Evolutionary conservation across 768 basidiomycete species (phyloP).

Genomic region (Trametes meyenii): DNA sequence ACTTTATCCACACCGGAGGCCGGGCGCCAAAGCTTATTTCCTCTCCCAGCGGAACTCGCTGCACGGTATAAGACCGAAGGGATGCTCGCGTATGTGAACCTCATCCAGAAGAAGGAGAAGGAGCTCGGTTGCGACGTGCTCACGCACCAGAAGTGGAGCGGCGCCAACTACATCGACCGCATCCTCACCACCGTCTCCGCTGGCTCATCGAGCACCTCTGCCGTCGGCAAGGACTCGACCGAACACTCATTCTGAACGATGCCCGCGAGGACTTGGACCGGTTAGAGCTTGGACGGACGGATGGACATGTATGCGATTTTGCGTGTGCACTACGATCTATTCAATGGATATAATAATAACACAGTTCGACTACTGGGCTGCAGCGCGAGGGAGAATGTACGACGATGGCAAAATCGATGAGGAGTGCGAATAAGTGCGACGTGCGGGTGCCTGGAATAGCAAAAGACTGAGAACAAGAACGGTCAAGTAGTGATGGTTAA

Average conservation of each 20-base stretch:
- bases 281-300: neutral
- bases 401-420: neutral
- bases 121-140: slow-evolving; percentile 88
- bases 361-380: slow-evolving; percentile 9
- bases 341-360: slow-evolving; percentile 15
- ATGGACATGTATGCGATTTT: slow-evolving; percentile 2
- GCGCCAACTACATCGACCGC: slow-evolving; percentile 87
- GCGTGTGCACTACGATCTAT: slow-evolving; percentile 10
- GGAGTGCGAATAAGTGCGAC: neutral
- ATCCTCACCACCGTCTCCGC: slow-evolving; percentile 84
- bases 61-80: slow-evolving; percentile 81
- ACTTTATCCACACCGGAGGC: no score
- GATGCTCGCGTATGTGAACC: slow-evolving; percentile 91
- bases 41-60: slow-evolving; percentile 71
- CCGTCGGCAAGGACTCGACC: slow-evolving; percentile 85
- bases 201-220: slow-evolving; percentile 86
- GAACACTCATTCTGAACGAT: slow-evolving; percentile 71
- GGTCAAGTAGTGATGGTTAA: neutral
- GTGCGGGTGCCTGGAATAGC: neutral
- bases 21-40: neutral
- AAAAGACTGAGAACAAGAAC: neutral
- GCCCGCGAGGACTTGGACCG: neutral
- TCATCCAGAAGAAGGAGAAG: slow-evolving; percentile 86
- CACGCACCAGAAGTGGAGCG: slow-evolving; percentile 96
- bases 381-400: neutral